A percentile compares a stretch with the other conserved stretches of the same genome.
Evolutionary conservation across 345 rosid genomes (phyloP).

Genomic region (Tarenaya hassleriana): DNA sequence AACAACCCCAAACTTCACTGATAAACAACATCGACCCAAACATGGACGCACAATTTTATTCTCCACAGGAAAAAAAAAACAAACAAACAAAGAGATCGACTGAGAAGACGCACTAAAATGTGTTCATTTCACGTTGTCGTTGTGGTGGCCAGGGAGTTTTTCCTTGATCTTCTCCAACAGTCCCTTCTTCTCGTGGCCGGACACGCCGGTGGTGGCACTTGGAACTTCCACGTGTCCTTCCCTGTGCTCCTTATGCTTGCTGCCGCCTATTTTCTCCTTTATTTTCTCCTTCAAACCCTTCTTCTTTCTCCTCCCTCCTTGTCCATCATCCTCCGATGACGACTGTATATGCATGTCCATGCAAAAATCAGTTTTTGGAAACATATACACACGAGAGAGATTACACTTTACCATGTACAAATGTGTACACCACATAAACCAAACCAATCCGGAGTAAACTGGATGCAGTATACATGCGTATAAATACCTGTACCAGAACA

Average conservation of each 20-base stretch:
- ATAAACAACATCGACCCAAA: background rate
- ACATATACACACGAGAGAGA: too few relatives aligned
- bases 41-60: conserved; percentile 12
- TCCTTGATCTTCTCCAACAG: conserved; percentile 74
- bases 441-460: background rate
- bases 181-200: conserved; percentile 57
- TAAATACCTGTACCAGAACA: background rate
- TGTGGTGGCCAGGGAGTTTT: conserved; percentile 58
- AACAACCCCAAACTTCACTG: background rate
- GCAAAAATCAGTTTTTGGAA: too few relatives aligned
- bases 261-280: conserved; percentile 50
- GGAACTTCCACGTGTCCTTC: conserved; percentile 27
- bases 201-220: conserved; percentile 12
- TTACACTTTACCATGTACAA: background rate
- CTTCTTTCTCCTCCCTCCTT: conserved; percentile 85
- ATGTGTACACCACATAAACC: background rate
- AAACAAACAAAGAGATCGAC: too few relatives aligned
- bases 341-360: background rate
- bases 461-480: background rate
- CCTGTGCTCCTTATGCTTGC: conserved; percentile 35
- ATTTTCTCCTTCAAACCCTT: conserved; percentile 59
- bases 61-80: conserved; percentile 40
- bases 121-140: conserved; percentile 25
- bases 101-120: too few relatives aligned
- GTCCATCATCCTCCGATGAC: conserved; percentile 61